Percentiles rank a stretch among this genome's conserved stretches.
These are phyloP conservation scores for Populus trichocarpa DNA, from an alignment of 441 rosid genomes.

Conservation along the genomic window DNA sequence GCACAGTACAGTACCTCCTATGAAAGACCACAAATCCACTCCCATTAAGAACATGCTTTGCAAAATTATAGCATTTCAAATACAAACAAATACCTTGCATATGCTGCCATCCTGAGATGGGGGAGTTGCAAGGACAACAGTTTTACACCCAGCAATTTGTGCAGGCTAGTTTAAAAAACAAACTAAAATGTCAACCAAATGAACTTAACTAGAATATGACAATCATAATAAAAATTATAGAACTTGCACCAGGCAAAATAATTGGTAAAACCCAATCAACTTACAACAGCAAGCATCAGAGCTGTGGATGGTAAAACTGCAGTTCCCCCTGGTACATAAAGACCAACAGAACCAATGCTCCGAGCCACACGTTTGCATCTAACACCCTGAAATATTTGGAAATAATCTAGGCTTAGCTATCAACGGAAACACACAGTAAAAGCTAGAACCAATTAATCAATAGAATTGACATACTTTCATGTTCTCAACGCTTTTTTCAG, in stretches of 20 bases:
- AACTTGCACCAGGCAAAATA: slow-evolving; percentile 7
- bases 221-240: neutral
- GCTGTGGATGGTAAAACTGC: slow-evolving; percentile 96
- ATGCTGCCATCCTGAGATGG: slow-evolving; percentile 84
- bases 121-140: slow-evolving; percentile 87
- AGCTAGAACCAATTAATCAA: slow-evolving; percentile 11
- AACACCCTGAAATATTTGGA: slow-evolving; percentile 62
- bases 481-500: slow-evolving; percentile 62
- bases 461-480: slow-evolving; percentile 60
- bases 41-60: neutral
- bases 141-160: slow-evolving; percentile 93
- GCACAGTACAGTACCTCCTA: slow-evolving; percentile 95
- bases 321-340: slow-evolving; percentile 94
- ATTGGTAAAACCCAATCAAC: slow-evolving; percentile 21
- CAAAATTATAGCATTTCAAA: neutral
- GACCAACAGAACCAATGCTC: slow-evolving; percentile 86
- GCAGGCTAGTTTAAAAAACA: slow-evolving; percentile 64
- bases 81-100: slow-evolving; percentile 61
- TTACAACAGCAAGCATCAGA: slow-evolving; percentile 87
- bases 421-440: neutral
- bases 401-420: neutral
- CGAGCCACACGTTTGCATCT: slow-evolving; percentile 83
- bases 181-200: slow-evolving; percentile 18
- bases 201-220: neutral
- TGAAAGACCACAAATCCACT: neutral